A percentile compares a stretch with the other conserved stretches of the same genome.
These are phyloP conservation scores for Zygoascus meyerae DNA, from an alignment of 1,139 yeast species.

Conservation along the genomic window DNA sequence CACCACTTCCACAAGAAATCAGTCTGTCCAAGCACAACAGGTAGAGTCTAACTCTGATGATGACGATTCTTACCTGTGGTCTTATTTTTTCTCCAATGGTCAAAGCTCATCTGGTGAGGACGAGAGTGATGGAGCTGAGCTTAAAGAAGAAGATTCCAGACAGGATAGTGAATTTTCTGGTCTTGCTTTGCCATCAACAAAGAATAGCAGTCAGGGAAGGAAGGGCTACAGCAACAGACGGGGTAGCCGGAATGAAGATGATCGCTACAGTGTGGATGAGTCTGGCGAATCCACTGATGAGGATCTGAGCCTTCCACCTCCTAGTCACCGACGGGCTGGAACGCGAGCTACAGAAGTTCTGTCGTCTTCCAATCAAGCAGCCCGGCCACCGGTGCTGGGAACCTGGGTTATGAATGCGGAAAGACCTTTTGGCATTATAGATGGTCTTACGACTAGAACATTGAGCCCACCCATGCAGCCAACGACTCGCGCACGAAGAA, in stretches of 20 bases:
- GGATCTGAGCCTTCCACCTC: conserved; percentile 67
- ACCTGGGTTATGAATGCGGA: conserved; percentile 79
- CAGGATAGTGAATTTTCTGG: neutral
- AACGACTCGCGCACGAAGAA: conserved; percentile 9
- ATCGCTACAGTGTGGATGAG: conserved; percentile 38
- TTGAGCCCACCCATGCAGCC: conserved; percentile 39
- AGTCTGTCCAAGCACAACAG: neutral
- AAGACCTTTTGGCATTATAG: conserved; percentile 89
- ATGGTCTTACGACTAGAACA: conserved; percentile 84
- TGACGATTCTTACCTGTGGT: conserved; percentile 38
- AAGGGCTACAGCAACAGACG: conserved; percentile 1
- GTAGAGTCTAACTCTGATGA: conserved; percentile 23
- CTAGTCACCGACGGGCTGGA: conserved; percentile 55
- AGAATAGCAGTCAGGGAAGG: neutral
- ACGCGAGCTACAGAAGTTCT: conserved; percentile 84
- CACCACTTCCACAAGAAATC: neutral
- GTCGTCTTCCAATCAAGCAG: conserved; percentile 75
- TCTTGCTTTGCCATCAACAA: neutral
- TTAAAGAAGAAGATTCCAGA: conserved; percentile 5
- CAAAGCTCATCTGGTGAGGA: conserved; percentile 18
- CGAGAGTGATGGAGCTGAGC: conserved; percentile 19
- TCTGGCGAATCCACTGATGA: conserved; percentile 89
- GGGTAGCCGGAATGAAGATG: conserved; percentile 1
- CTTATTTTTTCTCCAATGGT: conserved; percentile 37
- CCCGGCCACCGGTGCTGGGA: conserved; percentile 87